phyloP scores from a whole-genome alignment of 306 rosid genomes.

The Macrotyloma uniflorum region DNA sequence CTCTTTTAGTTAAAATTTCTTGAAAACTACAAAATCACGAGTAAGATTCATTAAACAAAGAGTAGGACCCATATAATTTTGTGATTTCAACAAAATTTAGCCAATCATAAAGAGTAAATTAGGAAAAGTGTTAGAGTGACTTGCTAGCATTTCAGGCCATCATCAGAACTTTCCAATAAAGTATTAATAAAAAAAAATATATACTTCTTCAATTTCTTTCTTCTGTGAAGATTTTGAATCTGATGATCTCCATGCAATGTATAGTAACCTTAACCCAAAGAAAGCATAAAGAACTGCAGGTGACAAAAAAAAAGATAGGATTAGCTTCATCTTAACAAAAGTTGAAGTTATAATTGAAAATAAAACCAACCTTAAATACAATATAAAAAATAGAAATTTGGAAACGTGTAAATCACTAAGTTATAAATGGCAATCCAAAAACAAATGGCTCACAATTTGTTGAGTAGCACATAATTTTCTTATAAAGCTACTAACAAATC shows the following conservation, averaged over 20 bases:
- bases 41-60: neutral
- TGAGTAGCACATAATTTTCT: slow-evolving; percentile 11
- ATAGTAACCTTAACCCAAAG: slow-evolving; percentile 89
- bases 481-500: slow-evolving; percentile 9
- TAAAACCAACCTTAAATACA: slow-evolving; percentile 7
- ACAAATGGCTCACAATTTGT: slow-evolving; percentile 1
- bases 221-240: slow-evolving; percentile 93
- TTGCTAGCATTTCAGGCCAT: neutral
- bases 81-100: neutral
- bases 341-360: neutral
- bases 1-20: neutral
- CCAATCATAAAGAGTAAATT: neutral
- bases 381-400: slow-evolving; percentile 14
- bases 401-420: slow-evolving; percentile 10
- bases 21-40: neutral
- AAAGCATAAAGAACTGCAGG: slow-evolving; percentile 88
- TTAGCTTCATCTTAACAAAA: slow-evolving; percentile 34
- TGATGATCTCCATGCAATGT: slow-evolving; percentile 93
- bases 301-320: slow-evolving; percentile 9
- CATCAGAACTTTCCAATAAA: slow-evolving; percentile 8
- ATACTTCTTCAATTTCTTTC: slow-evolving; percentile 98
- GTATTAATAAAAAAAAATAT: slow-evolving; percentile 30
- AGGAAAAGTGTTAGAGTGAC: neutral
- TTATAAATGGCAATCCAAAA: neutral
- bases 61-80: neutral